Base-by-base conservation (phyloP, 306 rosid genomes). In the Inga laurina region DNA sequence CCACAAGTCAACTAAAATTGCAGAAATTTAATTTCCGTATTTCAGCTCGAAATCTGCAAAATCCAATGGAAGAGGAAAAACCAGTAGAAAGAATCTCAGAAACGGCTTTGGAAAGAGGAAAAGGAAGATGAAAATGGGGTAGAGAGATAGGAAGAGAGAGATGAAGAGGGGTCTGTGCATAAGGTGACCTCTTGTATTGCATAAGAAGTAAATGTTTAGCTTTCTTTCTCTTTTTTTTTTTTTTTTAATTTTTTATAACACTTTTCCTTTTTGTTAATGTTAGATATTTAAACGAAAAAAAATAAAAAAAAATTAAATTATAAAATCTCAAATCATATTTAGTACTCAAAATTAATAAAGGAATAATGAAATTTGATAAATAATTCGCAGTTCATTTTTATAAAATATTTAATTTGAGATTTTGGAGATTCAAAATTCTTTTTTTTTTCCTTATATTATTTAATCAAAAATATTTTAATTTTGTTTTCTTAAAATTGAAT, bases 11-110 rank as follows among this genome's bases (percentile, higher is more conserved):
- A 82, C 76, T 79, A 82, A 87, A 90, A 93, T 90, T 85, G 81
- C 21, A 80, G 85, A 62, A 79, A 91, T 96, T 87, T 87, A 81
- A 82, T 88, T 79, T 68, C 86, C 83, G 90, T 84, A 65, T 87
- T 81, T 44, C 67, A 84, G 88, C 81, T 89, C 81, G 87, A 87
- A 83, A 83, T 83, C 82, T 84, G 91, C 82, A 86, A 80, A 94
- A 90, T 84, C 85, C 87, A 96, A 91, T 82, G 89, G 94, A 87
- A 91, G 88, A 86, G 90, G 83, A 90, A 87, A 87, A 90, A 80
- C 79, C 89, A 92, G 79, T 88, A 81, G 81, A 80, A 88, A 93
- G 98, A 97, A 94, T 97, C 97, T 94, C 85, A 86, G 9, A 91
- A 92, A 96, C 90, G 93, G 87, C 75, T 90, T 94, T 88, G 89